phyloP scores from a whole-genome alignment of 768 basidiomycete species.

The Cyclocybe aegerita region DNA sequence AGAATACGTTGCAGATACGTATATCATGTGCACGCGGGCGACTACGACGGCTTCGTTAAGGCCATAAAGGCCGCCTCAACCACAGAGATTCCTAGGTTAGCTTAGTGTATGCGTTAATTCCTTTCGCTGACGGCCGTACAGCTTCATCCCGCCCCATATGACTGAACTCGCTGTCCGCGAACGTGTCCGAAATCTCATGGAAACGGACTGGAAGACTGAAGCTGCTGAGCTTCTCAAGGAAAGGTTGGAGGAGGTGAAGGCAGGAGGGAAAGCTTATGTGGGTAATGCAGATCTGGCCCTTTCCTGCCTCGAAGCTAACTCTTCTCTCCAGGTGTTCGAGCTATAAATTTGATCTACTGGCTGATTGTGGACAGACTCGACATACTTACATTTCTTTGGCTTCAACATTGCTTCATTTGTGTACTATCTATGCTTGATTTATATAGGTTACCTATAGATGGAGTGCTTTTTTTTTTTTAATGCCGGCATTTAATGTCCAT shows the following conservation, averaged over 20 bases:
- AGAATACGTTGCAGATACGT: conserved; percentile 20
- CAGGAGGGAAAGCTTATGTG: conserved; percentile 14
- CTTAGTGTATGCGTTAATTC: not conserved
- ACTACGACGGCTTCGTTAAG: conserved; percentile 25
- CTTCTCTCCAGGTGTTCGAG: too few species aligned
- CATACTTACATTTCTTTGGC: too few species aligned
- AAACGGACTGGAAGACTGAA: conserved; percentile 27
- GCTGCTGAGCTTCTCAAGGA: conserved; percentile 20
- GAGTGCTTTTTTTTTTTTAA: too few species aligned
- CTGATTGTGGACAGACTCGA: too few species aligned
- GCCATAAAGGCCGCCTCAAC: conserved; percentile 24
- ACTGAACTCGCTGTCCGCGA: conserved; percentile 22
- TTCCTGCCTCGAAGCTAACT: too few species aligned
- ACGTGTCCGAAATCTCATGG: conserved; percentile 24
- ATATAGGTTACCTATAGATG: too few species aligned
- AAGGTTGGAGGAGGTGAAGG: conserved; percentile 11
- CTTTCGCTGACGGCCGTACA: not conserved
- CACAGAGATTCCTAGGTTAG: conserved; percentile 29
- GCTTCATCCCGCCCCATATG: conserved; percentile 31
- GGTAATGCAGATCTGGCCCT: not conserved
- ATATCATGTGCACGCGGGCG: conserved; percentile 27
- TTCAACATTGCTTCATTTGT: too few species aligned
- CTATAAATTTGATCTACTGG: too few species aligned
- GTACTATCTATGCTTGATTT: too few species aligned
- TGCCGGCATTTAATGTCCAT: too few species aligned